Conservation (phyloP, 2,329 filamentous ascomycete species). For the Drechslerella stenobrocha region DNA sequence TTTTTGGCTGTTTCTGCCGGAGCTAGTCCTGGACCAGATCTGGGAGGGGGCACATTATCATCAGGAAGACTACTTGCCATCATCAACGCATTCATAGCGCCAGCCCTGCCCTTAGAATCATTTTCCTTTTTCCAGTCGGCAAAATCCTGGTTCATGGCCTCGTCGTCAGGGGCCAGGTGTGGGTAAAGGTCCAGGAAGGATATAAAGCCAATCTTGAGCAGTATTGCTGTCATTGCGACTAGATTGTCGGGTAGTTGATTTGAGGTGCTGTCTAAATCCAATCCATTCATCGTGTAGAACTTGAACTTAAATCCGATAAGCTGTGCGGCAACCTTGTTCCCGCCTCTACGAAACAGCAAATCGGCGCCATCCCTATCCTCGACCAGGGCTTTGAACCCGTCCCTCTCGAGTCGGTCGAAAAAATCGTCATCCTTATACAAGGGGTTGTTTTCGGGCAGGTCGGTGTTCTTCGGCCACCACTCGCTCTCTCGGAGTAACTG, state of each 20-base stretch:
- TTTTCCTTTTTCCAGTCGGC: slow-evolving; percentile 73
- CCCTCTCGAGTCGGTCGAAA: slow-evolving; percentile 75
- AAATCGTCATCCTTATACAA: slow-evolving; percentile 62
- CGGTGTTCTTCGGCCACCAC: slow-evolving; percentile 80
- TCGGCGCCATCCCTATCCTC: slow-evolving; percentile 60
- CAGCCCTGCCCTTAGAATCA: slow-evolving; percentile 75
- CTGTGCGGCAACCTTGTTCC: slow-evolving; percentile 90
- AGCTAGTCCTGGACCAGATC: slow-evolving; percentile 60
- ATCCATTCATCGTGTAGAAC: slow-evolving; percentile 76
- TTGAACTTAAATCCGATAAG: slow-evolving; percentile 94
- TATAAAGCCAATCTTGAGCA: slow-evolving; percentile 97
- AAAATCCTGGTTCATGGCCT: slow-evolving; percentile 69
- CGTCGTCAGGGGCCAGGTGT: slow-evolving; percentile 85
- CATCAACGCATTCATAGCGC: slow-evolving; percentile 77
- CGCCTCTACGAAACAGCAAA: slow-evolving; percentile 55
- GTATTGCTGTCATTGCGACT: slow-evolving; percentile 83
- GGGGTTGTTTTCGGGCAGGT: slow-evolving; percentile 58
- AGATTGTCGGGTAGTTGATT: slow-evolving; percentile 77
- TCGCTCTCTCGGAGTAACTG: slow-evolving; percentile 88
- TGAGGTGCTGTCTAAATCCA: slow-evolving; percentile 65
- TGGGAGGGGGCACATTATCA: slow-evolving; percentile 66
- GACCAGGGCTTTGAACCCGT: slow-evolving; percentile 83
- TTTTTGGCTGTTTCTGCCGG: slow-evolving; percentile 61
- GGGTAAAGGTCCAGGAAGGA: slow-evolving; percentile 88
- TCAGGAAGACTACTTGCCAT: slow-evolving; percentile 85